phyloP scores from a whole-genome alignment of 1,139 yeast genomes.

The Wickerhamomyces sp. region DNA sequence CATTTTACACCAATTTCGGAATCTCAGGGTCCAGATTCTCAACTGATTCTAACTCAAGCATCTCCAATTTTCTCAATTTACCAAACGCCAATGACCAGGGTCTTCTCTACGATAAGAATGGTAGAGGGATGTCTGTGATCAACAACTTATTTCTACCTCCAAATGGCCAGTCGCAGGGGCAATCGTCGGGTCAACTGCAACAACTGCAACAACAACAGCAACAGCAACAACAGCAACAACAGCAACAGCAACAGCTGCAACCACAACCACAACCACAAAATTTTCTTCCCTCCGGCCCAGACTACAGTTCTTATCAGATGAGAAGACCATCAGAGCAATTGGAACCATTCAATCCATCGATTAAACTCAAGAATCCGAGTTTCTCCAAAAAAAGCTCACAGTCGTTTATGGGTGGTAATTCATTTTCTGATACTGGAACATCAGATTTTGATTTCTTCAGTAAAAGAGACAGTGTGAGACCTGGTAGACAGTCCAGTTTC shows the following conservation, averaged over 20 bases:
- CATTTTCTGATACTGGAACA: conserved; percentile 12
- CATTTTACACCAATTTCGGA: conserved; percentile 20
- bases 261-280: conserved; percentile 6
- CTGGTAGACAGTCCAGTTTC: conserved; percentile 23
- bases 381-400: conserved; percentile 20
- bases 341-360: conserved; percentile 36
- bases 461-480: conserved; percentile 20
- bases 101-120: conserved; percentile 19
- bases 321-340: conserved; percentile 41
- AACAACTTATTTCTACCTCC: conserved; percentile 24
- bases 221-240: conserved; percentile 14
- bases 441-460: conserved; percentile 20
- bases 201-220: conserved; percentile 11
- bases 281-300: conserved; percentile 14
- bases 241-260: neutral
- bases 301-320: conserved; percentile 14
- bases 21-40: conserved; percentile 21
- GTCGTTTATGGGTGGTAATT: conserved; percentile 13
- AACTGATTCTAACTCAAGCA: conserved; percentile 24
- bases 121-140: conserved; percentile 33
- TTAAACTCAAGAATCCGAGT: conserved; percentile 28
- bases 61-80: conserved; percentile 19
- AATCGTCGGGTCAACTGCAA: conserved; percentile 2
- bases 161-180: conserved; percentile 1
- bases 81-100: conserved; percentile 14